These are phyloP conservation scores for Fusarium mexicanum DNA, from an alignment of 2,329 filamentous ascomycete genomes.

Conservation along the genomic window DNA sequence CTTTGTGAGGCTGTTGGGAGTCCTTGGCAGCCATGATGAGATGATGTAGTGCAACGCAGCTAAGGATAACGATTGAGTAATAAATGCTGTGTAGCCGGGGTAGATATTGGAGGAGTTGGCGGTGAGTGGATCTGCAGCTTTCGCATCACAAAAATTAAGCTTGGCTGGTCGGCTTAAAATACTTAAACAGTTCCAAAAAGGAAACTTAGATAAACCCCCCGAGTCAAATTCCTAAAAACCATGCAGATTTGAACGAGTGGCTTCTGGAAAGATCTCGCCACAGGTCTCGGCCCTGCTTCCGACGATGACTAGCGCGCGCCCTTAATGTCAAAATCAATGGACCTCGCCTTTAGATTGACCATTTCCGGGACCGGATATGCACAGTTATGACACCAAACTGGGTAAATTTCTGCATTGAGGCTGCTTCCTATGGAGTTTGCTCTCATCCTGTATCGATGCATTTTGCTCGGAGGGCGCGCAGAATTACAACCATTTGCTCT, in stretches of 20 bases:
- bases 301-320: conserved; percentile 9
- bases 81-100: not conserved
- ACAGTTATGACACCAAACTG: not conserved
- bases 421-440: fast-evolving
- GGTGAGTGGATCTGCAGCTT: not conserved
- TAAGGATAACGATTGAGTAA: not conserved
- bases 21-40: not conserved
- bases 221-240: not conserved
- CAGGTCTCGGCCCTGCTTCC: not conserved
- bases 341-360: not conserved
- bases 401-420: not conserved
- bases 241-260: not conserved
- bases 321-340: conserved; percentile 14
- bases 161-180: not conserved
- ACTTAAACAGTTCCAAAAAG: not conserved
- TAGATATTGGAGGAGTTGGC: not conserved
- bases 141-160: too few relatives aligned
- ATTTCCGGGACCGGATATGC: not conserved
- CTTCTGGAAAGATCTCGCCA: conserved; percentile 10
- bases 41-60: fast-evolving
- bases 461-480: conserved; percentile 31
- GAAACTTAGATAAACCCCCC: not conserved
- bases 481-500: conserved; percentile 36
- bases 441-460: conserved; percentile 28
- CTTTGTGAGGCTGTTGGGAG: not conserved